These are phyloP conservation scores for Pseudocercospora pini-densiflorae DNA, from an alignment of 2,329 filamentous ascomycete genomes.

Conservation along the genomic window DNA sequence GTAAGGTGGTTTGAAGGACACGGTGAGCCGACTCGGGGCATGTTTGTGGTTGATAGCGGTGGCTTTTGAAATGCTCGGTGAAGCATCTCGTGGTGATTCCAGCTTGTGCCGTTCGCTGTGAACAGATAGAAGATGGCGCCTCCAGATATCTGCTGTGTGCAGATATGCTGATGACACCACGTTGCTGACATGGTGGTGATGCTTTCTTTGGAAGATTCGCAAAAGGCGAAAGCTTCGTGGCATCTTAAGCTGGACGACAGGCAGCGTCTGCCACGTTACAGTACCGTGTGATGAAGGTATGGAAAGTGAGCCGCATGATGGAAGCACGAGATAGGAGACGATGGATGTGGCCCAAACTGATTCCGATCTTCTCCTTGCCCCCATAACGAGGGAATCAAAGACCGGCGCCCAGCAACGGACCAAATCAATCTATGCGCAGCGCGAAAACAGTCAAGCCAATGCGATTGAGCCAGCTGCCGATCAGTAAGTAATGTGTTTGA, in stretches of 20 bases:
- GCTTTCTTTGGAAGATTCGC: not conserved
- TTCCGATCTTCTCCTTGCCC: constrained; percentile 69
- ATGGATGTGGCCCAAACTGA: constrained; percentile 70
- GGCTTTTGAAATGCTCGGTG: not conserved
- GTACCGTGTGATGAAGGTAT: not conserved
- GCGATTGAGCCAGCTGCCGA: constrained; percentile 59
- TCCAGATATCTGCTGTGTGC: not conserved
- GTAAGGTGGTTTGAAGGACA: too few relatives aligned
- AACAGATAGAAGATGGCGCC: not conserved
- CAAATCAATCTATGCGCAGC: constrained; percentile 66
- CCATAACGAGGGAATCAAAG: constrained; percentile 71
- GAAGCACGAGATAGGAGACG: not conserved
- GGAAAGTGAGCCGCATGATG: not conserved
- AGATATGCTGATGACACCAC: not conserved
- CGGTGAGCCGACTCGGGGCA: too few relatives aligned
- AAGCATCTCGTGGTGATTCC: not conserved
- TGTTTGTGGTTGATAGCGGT: too few relatives aligned
- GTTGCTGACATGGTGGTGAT: not conserved
- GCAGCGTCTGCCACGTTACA: not conserved
- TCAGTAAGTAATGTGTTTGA: constrained; percentile 65
- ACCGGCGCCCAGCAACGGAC: constrained; percentile 75
- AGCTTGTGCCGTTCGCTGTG: not conserved
- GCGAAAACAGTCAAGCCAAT: constrained; percentile 65
- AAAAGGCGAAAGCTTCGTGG: not conserved
- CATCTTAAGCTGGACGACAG: not conserved